A percentile compares a stretch with the other conserved stretches of the same genome.
phyloP scores from a whole-genome alignment of 2,329 filamentous ascomycete genomes.

The Podosphaera aphanis region DNA sequence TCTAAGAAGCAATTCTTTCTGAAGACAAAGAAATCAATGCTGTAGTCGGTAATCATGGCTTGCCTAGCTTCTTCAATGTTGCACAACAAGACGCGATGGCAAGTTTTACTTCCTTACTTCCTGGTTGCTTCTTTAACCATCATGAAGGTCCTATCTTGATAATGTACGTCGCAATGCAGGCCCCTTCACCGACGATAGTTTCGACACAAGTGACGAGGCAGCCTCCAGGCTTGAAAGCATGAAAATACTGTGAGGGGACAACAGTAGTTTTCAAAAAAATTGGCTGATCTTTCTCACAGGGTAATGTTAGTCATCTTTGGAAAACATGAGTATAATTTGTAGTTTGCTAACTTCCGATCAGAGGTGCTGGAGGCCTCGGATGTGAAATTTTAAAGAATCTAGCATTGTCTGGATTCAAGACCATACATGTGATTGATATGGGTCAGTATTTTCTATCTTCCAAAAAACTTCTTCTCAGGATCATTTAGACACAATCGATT shows the following conservation, averaged over 20 bases:
- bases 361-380: constrained; percentile 78
- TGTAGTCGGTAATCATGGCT: too few relatives aligned
- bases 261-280: constrained; percentile 5
- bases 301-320: constrained; percentile 14
- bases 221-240: constrained; percentile 37
- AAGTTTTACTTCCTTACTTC: too few relatives aligned
- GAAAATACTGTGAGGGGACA: constrained; percentile 41
- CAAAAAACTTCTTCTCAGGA: constrained; percentile 3
- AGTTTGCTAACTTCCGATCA: constrained; percentile 19
- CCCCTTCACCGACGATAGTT: constrained; percentile 51
- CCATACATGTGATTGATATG: constrained; percentile 99
- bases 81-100: too few relatives aligned
- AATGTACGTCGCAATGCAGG: constrained; percentile 53
- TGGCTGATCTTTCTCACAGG: constrained; percentile 6
- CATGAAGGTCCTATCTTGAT: constrained; percentile 36
- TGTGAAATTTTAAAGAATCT: constrained; percentile 95
- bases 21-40: too few relatives aligned
- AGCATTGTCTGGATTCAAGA: constrained; percentile 80
- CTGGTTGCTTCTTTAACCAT: too few relatives aligned
- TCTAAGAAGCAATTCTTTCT: too few relatives aligned
- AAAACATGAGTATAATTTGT: background rate
- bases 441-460: constrained; percentile 26
- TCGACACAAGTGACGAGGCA: constrained; percentile 24
- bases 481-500: constrained; percentile 70
- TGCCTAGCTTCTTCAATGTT: too few relatives aligned